Evolutionary conservation across 108 stramenopile species (phyloP), one percentile per base, ranked within the genome.

Genomic region (Cyclotella cryptica): DNA sequence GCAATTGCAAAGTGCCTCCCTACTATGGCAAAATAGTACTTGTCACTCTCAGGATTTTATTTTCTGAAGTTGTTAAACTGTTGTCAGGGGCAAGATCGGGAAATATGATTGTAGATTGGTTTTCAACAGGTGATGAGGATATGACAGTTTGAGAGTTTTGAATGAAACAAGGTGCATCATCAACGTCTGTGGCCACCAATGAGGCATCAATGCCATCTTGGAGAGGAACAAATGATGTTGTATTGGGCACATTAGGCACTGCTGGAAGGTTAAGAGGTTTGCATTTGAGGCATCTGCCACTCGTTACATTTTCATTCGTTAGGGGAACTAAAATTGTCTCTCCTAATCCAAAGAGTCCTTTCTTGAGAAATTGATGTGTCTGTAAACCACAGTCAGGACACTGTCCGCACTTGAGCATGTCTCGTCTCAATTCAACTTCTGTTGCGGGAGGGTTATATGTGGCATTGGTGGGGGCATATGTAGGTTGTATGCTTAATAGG

Each of bases 401-500:
- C 24, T 24, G 19, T 2, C 55, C 55, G n/a, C 24, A 22, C 55
- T 55, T 55, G n/a, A 22, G 21, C 2, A 7, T 19, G 24, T 55
- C 55, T 12, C 11, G 9, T 12, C 55, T 12, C n/a, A 55, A 55
- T 21, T 12, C 22, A 8, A 22, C n/a, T 26, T 55, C 55, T 12
- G n/a, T 55, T 24, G 55, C 55, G 24, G 55, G 55, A 55, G 55
- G 21, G n/a, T 55, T 24, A 24, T 24, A 55, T 55, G 55, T 55
- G 9, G 55, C 24, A 22, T 55, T 55, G n/a, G 19, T 55, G n/a
- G 55, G 55, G 19, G 55, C 55, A 35, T 35, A 35, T 2, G 35
- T 35, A 35, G 35, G 35, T 35, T 35, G 35, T 35, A 35, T 35
- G 35, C 35, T 35, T 2, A 35, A 35, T 6, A 35, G 6, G 35